Percentiles rank a stretch among this genome's conserved stretches.
These are phyloP conservation scores for Picea engelmannii DNA, from an alignment of 83 land plant genomes.

Conservation along the genomic window DNA sequence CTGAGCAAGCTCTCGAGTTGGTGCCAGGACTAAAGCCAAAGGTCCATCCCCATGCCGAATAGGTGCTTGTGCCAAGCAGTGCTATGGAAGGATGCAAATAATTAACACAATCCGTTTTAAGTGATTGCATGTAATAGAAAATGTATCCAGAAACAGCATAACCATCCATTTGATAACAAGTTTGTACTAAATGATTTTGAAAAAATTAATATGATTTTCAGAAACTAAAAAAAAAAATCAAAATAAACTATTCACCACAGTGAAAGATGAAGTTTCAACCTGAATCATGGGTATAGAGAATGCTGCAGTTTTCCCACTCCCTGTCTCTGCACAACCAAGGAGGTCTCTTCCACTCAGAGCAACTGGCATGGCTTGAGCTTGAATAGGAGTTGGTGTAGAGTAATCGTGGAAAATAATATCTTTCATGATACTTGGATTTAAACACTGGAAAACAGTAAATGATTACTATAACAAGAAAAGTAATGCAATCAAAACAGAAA, in stretches of 20 bases:
- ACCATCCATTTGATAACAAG: neutral
- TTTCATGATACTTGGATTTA: constrained; percentile 68
- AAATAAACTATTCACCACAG: neutral
- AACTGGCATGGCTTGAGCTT: constrained; percentile 65
- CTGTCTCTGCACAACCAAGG: constrained; percentile 76
- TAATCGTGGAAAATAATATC: constrained; percentile 70
- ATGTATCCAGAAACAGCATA: constrained; percentile 1
- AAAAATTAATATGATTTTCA: neutral
- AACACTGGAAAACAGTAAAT: constrained; percentile 28
- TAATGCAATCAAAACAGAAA: neutral
- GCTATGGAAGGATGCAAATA: constrained; percentile 36
- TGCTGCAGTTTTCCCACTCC: constrained; percentile 74
- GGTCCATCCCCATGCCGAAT: constrained; percentile 72
- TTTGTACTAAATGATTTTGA: neutral
- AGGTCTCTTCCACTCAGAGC: constrained; percentile 58
- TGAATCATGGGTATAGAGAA: constrained; percentile 72
- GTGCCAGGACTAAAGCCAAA: constrained; percentile 63
- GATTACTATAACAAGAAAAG: neutral
- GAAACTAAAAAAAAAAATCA: neutral
- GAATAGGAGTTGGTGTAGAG: constrained; percentile 73
- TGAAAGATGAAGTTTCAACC: constrained; percentile 25
- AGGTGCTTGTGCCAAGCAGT: constrained; percentile 73
- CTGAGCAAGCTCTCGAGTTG: constrained; percentile 74
- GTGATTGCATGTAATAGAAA: neutral
- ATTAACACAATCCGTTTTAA: constrained; percentile 1